These are phyloP conservation scores for Blastomyces silverae DNA, from an alignment of 2,329 filamentous ascomycete species.

Conservation along the genomic window DNA sequence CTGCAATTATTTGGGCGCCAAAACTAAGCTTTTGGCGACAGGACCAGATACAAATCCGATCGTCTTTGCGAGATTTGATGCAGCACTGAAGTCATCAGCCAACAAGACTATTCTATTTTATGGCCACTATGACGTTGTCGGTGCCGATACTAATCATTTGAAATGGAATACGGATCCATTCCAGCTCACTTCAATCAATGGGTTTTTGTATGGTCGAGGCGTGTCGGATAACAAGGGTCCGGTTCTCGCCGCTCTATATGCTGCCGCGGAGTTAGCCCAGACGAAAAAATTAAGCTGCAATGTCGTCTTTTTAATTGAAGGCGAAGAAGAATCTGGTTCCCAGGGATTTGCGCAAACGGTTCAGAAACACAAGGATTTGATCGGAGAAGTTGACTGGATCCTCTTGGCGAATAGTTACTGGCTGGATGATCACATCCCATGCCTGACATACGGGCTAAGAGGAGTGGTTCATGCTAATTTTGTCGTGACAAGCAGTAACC, in stretches of 20 bases:
- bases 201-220: conserved; percentile 91
- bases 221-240: conserved; percentile 97
- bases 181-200: conserved; percentile 77
- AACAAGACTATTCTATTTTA: conserved; percentile 92
- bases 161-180: conserved; percentile 90
- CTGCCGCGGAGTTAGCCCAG: conserved; percentile 79
- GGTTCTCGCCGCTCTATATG: conserved; percentile 87
- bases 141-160: conserved; percentile 71
- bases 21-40: conserved; percentile 83
- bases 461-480: conserved; percentile 92
- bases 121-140: conserved; percentile 95
- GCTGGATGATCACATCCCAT: conserved; percentile 93
- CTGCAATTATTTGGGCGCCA: conserved; percentile 85
- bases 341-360: conserved; percentile 83
- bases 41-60: conserved; percentile 77
- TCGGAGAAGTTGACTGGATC: conserved; percentile 90
- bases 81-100: conserved; percentile 57
- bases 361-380: conserved; percentile 68
- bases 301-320: conserved; percentile 72
- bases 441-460: conserved; percentile 85
- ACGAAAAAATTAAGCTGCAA: conserved; percentile 80
- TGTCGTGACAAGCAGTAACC: conserved; percentile 74
- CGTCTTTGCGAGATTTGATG: conserved; percentile 83
- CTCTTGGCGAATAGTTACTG: conserved; percentile 96
- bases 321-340: conserved; percentile 92